phyloP scores from a whole-genome alignment of 768 basidiomycete genomes.

The Sarcodon sp. region DNA sequence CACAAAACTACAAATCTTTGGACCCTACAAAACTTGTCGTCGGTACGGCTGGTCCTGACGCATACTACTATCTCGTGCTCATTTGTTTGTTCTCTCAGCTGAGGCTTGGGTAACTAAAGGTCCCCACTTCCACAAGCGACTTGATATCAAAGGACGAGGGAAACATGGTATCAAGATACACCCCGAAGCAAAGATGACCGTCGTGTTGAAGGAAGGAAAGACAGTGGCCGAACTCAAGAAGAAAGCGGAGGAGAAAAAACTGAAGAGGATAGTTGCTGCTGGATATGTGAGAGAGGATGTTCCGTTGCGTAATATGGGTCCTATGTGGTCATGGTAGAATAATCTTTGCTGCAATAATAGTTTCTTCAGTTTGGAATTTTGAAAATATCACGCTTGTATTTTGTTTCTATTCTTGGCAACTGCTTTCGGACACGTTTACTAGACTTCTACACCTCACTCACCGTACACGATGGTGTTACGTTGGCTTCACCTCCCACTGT shows the following conservation, averaged over 20 bases:
- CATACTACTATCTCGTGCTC: background rate
- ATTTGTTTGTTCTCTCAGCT: conserved; percentile 29
- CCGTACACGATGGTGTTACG: conserved; percentile 29
- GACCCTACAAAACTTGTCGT: conserved; percentile 64
- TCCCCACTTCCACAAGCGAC: conserved; percentile 39
- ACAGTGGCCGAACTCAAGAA: conserved; percentile 56
- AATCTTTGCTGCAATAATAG: background rate
- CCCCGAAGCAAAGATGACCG: conserved; percentile 61
- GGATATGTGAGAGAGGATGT: conserved; percentile 68
- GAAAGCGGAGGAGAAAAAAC: conserved; percentile 47
- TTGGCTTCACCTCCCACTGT: conserved; percentile 31
- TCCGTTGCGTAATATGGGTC: conserved; percentile 61
- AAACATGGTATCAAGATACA: conserved; percentile 68
- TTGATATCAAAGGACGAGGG: conserved; percentile 79
- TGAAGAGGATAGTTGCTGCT: conserved; percentile 72
- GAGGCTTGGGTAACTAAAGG: conserved; percentile 95
- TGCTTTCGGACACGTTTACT: background rate
- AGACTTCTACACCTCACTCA: conserved; percentile 3
- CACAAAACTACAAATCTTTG: conserved; percentile 64
- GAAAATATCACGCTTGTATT: background rate
- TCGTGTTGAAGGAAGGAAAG: conserved; percentile 73
- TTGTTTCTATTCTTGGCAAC: no score
- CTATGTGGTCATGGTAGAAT: conserved; percentile 69
- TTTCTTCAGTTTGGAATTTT: background rate
- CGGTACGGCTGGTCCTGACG: conserved; percentile 36